Base-by-base conservation (phyloP, 495 filamentous ascomycete genomes). In the Talaromyces ruber region DNA sequence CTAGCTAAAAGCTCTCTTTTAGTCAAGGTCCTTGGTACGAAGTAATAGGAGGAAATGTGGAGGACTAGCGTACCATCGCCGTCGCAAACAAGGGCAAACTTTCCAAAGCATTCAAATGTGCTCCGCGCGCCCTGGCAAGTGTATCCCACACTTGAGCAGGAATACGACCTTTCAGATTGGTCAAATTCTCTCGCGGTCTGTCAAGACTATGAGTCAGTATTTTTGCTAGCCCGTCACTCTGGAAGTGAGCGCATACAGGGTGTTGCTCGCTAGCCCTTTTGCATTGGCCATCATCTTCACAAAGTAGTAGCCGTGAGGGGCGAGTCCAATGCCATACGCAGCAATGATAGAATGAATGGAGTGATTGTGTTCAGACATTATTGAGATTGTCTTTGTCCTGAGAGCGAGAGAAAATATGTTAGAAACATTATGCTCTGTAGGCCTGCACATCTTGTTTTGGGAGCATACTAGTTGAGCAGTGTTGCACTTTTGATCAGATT, bases 231-330 rank as follows among this genome's bases (percentile, higher is more conserved):
- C 7, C 55, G 22, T 6, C 11, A 30, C 7, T 7, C 14, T 14
- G n/a, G 28, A 25, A 3, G 22, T 16, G 32, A 26, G 1, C 9
- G 50, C 64, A 5, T 52, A 71, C 67, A 71, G 43, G 32, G 69
- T 65, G 32, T 71, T 71, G 52, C 59, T 69, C 30, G 69, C 66
- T 21, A 64, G 63, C 8, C 65, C 69, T 14, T 69, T 67, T 24
- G 67, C 63, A 37, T 71, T 69, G 53, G 67, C 65, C 67, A 68
- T 70, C 69, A 70, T 70, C 47, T 71, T 71, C 4, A 71, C 57
- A 18, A 66, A 54, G 58, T 70, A 71, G 61, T 70, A 71, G 37
- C 64, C 62, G 25, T 71, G 65, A 3, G 69, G 69, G 21, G 64
- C 62, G 37, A 71, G 60, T 16, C 64, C 69, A 4, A 71, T 24